A percentile compares a stretch with the other conserved stretches of the same genome.
phyloP scores from a whole-genome alignment of 2,329 filamentous ascomycete species.

The Sporothrix inflata region DNA sequence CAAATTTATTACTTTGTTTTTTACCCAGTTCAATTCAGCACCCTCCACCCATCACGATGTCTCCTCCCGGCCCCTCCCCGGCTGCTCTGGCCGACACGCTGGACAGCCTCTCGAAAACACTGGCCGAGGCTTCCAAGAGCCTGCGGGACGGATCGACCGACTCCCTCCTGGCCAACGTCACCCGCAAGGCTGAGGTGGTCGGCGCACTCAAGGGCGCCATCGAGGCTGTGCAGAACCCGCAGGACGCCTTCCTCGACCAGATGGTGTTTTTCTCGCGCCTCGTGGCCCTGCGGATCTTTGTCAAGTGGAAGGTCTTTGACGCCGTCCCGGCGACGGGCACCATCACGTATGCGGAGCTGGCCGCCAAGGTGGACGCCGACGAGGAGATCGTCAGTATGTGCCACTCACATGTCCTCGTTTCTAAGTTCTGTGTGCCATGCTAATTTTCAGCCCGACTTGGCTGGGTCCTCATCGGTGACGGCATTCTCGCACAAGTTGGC shows the following conservation, averaged over 20 bases:
- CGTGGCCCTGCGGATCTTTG: conserved; percentile 38
- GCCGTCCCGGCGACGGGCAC: conserved; percentile 38
- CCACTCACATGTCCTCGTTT: neutral
- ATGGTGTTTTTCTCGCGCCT: conserved; percentile 30
- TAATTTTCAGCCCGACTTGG: conserved; percentile 33
- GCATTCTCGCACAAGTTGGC: conserved; percentile 34
- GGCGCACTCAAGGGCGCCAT: conserved; percentile 26
- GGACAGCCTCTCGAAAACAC: neutral
- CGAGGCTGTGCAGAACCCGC: conserved; percentile 29
- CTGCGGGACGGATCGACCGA: neutral
- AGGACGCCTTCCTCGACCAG: conserved; percentile 30
- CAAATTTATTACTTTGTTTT: neutral
- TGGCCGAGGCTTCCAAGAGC: neutral
- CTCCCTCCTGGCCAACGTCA: neutral
- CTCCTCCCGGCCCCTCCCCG: neutral
- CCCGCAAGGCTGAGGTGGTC: conserved; percentile 19
- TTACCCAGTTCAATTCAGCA: neutral
- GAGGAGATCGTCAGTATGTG: conserved; percentile 37
- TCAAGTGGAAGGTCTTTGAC: conserved; percentile 42
- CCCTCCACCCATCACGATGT: neutral
- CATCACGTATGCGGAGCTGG: conserved; percentile 40
- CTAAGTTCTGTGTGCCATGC: neutral
- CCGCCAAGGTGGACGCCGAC: conserved; percentile 38
- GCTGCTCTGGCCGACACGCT: neutral
- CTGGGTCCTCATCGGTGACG: conserved; percentile 34